These are phyloP conservation scores for Arachis stenosperma DNA, from an alignment of 306 rosid species.

Conservation along the genomic window DNA sequence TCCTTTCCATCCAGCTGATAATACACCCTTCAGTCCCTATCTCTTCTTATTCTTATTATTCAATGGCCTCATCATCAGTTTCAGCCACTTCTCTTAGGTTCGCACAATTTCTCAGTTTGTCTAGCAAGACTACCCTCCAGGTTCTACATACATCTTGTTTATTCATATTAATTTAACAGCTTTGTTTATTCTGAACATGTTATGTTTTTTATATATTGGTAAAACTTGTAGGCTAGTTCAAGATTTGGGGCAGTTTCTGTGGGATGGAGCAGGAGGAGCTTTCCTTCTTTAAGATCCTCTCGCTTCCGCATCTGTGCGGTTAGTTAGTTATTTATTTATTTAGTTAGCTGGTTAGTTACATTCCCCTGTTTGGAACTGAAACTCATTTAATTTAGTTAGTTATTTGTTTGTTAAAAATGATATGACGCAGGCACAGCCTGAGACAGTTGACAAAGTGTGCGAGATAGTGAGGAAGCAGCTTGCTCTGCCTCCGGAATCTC, in stretches of 20 bases:
- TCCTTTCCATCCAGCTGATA: slow-evolving; percentile 27
- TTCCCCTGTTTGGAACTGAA: no score
- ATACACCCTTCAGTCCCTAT: slow-evolving; percentile 10
- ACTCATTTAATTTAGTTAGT: no score
- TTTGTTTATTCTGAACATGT: no score
- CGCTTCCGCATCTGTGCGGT: slow-evolving; percentile 57
- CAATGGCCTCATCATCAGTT: slow-evolving; percentile 57
- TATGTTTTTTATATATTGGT: no score
- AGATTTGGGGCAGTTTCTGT: slow-evolving; percentile 39
- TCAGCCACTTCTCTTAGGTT: slow-evolving; percentile 56
- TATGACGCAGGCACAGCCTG: slow-evolving; percentile 39
- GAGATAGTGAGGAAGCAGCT: slow-evolving; percentile 60
- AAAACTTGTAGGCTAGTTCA: slow-evolving; percentile 47
- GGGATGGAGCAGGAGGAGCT: slow-evolving; percentile 44
- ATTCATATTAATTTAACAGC: no score
- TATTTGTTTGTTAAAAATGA: no score
- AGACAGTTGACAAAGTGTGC: slow-evolving; percentile 54
- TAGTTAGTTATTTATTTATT: slow-evolving; percentile 43
- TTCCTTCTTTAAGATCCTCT: slow-evolving; percentile 55
- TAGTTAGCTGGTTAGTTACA: no score
- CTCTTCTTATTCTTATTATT: neutral
- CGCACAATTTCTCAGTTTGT: slow-evolving; percentile 44
- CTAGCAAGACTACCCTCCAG: slow-evolving; percentile 39
- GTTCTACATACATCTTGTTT: slow-evolving; percentile 23
- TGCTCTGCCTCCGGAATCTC: slow-evolving; percentile 52